phyloP scores from a whole-genome alignment of 257 asterid species.

The Ocimum tenuiflorum region DNA sequence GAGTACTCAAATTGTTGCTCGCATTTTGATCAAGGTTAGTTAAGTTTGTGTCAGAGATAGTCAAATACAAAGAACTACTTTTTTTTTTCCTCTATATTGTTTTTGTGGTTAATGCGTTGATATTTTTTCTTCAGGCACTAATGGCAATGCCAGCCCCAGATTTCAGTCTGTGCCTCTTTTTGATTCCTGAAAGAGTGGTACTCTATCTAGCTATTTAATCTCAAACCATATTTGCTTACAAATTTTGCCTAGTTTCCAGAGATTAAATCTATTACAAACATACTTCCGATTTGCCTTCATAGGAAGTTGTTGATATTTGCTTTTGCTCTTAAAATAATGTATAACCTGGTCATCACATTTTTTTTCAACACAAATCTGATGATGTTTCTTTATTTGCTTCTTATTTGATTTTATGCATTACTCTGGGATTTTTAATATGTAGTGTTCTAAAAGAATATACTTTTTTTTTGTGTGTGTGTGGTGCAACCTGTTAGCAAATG shows the following conservation, averaged over 20 bases:
- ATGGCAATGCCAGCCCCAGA: constrained; percentile 98
- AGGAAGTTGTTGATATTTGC: not conserved
- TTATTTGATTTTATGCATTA: not conserved
- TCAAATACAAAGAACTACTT: not conserved
- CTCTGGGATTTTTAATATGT: not conserved
- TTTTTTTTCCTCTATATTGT: not conserved
- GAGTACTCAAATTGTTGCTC: constrained; percentile 83
- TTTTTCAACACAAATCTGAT: too few relatives aligned
- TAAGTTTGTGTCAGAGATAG: not conserved
- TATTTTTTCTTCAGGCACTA: constrained; percentile 50
- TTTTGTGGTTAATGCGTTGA: not conserved
- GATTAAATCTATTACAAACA: not conserved
- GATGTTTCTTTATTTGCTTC: not conserved
- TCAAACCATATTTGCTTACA: not conserved
- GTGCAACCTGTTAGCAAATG: constrained; percentile 55
- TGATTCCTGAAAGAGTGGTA: constrained; percentile 94
- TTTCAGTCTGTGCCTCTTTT: constrained; percentile 87
- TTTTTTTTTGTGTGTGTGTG: not conserved
- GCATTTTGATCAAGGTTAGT: constrained; percentile 78
- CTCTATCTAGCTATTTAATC: not conserved
- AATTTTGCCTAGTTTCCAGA: not conserved
- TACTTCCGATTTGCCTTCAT: not conserved
- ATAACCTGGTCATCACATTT: not conserved
- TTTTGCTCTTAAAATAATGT: not conserved
- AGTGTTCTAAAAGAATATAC: not conserved